phyloP scores from a whole-genome alignment of 2,329 filamentous ascomycete species.

The Verticillium isaacii region DNA sequence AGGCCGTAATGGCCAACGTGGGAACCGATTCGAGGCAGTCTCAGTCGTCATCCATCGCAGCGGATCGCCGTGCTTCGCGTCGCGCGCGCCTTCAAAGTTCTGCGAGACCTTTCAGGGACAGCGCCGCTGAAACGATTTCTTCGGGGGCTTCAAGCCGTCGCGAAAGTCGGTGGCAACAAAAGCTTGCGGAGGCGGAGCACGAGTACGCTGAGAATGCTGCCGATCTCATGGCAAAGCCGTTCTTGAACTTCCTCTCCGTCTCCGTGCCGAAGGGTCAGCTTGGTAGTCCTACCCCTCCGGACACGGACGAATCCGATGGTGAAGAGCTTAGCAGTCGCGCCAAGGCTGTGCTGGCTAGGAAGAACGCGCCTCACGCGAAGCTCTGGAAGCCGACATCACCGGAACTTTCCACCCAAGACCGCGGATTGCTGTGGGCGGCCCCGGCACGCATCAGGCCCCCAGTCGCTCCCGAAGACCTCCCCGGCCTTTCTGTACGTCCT shows the following conservation, averaged over 20 bases:
- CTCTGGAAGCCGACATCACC: conserved; percentile 8
- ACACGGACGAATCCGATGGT: conserved; percentile 42
- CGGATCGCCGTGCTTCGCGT: conserved; percentile 32
- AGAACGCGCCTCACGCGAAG: conserved; percentile 1
- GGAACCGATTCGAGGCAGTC: conserved; percentile 4
- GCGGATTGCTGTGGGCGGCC: not conserved
- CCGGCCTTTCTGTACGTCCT: conserved; percentile 28
- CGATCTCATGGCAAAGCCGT: conserved; percentile 28
- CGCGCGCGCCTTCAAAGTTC: conserved; percentile 29
- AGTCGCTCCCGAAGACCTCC: conserved; percentile 14
- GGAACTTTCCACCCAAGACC: not conserved
- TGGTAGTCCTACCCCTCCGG: conserved; percentile 50
- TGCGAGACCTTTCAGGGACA: conserved; percentile 18
- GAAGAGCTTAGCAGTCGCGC: conserved; percentile 21
- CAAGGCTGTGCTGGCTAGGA: conserved; percentile 1
- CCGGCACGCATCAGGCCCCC: not conserved
- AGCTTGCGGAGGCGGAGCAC: conserved; percentile 38
- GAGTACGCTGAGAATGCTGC: conserved; percentile 38
- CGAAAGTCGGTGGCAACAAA: conserved; percentile 37
- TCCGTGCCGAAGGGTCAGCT: conserved; percentile 28
- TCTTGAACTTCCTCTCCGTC: conserved; percentile 28
- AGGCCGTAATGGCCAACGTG: conserved; percentile 2
- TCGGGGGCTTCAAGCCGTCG: conserved; percentile 25
- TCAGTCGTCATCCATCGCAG: conserved; percentile 24
- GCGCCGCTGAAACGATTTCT: conserved; percentile 21